These are phyloP conservation scores for Coffea canephora DNA, from an alignment of 257 asterid genomes.

Conservation along the genomic window DNA sequence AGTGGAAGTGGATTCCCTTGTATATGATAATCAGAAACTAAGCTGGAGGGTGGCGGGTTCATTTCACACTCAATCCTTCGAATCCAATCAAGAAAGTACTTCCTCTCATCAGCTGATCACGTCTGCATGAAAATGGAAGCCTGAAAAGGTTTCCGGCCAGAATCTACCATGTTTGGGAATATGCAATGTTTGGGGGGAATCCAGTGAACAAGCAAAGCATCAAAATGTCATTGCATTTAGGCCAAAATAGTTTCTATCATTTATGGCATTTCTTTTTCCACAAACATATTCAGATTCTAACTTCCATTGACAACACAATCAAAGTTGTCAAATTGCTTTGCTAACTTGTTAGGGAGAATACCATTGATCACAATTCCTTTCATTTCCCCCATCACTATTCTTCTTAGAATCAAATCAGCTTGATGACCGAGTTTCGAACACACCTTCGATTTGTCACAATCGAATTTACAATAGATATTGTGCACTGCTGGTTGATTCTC, in stretches of 20 bases:
- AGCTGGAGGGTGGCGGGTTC: background rate
- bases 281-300: slow-evolving; percentile 27
- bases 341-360: slow-evolving; percentile 18
- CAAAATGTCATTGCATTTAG: slow-evolving; percentile 3
- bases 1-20: background rate
- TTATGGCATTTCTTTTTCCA: background rate
- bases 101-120: background rate
- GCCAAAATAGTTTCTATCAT: slow-evolving; percentile 9
- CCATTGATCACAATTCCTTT: background rate
- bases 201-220: slow-evolving; percentile 14
- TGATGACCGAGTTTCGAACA: background rate
- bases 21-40: background rate
- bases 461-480: background rate
- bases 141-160: slow-evolving; percentile 5
- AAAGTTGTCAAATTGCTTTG: slow-evolving; percentile 17
- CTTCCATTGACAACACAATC: slow-evolving; percentile 24
- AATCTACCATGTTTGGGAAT: slow-evolving; percentile 4
- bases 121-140: background rate
- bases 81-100: background rate
- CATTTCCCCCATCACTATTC: background rate
- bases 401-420: background rate
- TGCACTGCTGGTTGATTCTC: background rate
- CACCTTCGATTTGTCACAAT: background rate
- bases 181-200: slow-evolving; percentile 8
- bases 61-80: background rate